phyloP scores from a whole-genome alignment of 23 red algal genomes.

The Gracilaria caudata region DNA sequence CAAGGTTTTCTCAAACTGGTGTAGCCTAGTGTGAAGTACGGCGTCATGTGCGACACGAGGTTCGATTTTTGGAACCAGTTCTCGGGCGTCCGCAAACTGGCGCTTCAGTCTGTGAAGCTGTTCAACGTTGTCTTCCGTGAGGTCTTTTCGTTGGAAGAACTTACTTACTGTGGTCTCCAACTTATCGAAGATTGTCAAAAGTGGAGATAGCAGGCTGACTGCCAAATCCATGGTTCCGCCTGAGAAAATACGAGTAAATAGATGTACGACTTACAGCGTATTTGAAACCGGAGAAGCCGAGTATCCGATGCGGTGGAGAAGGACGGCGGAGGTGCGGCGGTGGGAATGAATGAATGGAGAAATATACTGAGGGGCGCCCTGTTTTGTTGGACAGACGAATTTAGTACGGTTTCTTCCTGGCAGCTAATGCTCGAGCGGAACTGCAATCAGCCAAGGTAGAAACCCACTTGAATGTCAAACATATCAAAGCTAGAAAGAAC shows the following conservation, averaged over 20 bases:
- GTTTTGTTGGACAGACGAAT: too few relatives aligned
- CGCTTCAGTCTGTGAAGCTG: neutral
- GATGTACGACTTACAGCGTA: neutral
- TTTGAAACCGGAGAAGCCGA: too few relatives aligned
- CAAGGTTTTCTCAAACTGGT: neutral
- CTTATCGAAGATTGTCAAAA: neutral
- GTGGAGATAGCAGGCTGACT: neutral
- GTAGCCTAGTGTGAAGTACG: neutral
- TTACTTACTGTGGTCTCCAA: neutral
- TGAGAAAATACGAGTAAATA: neutral
- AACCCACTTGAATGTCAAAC: too few relatives aligned
- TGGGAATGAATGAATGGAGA: too few relatives aligned
- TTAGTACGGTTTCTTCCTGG: too few relatives aligned
- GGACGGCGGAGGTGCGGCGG: too few relatives aligned
- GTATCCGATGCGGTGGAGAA: too few relatives aligned
- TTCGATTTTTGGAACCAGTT: neutral
- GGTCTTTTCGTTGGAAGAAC: neutral
- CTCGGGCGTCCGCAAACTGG: neutral
- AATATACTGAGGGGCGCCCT: too few relatives aligned
- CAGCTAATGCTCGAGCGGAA: too few relatives aligned
- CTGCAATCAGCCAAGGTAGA: too few relatives aligned
- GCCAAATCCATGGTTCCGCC: neutral
- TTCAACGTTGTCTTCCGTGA: neutral
- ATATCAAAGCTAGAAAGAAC: too few relatives aligned
- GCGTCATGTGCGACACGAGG: neutral